phyloP scores from a whole-genome alignment of 2,329 filamentous ascomycete species.

The Aspergillus sp. region DNA sequence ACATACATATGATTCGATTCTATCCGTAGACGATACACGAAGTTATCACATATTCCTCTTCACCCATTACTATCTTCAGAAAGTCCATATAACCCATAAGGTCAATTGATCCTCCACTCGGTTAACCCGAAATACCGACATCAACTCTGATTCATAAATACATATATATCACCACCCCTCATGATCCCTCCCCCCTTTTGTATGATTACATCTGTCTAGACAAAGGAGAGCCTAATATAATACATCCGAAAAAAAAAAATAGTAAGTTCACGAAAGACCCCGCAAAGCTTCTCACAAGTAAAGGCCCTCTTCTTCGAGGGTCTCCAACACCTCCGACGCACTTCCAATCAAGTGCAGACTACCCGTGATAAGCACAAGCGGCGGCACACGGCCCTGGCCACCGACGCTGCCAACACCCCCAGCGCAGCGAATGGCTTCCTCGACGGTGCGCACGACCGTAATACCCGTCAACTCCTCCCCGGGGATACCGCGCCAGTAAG shows the following conservation, averaged over 20 bases:
- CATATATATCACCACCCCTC: too few relatives aligned
- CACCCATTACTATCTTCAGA: too few relatives aligned
- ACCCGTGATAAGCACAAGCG: background rate
- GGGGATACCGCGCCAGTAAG: background rate
- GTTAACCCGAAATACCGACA: too few relatives aligned
- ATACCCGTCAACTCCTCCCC: background rate
- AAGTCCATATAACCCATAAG: too few relatives aligned
- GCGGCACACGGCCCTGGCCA: background rate
- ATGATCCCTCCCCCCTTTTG: background rate
- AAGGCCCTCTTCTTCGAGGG: background rate
- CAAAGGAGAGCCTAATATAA: background rate
- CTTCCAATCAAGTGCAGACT: conserved; percentile 4
- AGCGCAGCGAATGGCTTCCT: background rate
- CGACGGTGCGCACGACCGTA: background rate
- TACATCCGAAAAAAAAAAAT: background rate
- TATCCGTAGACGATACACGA: too few relatives aligned
- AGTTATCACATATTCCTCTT: too few relatives aligned
- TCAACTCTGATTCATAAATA: too few relatives aligned
- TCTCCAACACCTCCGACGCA: conserved; percentile 1
- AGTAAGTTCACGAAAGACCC: background rate
- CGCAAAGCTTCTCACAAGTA: background rate
- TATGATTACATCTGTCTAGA: background rate
- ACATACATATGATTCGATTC: background rate
- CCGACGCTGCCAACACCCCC: background rate
- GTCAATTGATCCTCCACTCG: too few relatives aligned